A percentile compares a stretch with the other conserved stretches of the same genome.
These are phyloP conservation scores for Tricholoma furcatifolium DNA, from an alignment of 768 basidiomycete genomes.

Conservation along the genomic window DNA sequence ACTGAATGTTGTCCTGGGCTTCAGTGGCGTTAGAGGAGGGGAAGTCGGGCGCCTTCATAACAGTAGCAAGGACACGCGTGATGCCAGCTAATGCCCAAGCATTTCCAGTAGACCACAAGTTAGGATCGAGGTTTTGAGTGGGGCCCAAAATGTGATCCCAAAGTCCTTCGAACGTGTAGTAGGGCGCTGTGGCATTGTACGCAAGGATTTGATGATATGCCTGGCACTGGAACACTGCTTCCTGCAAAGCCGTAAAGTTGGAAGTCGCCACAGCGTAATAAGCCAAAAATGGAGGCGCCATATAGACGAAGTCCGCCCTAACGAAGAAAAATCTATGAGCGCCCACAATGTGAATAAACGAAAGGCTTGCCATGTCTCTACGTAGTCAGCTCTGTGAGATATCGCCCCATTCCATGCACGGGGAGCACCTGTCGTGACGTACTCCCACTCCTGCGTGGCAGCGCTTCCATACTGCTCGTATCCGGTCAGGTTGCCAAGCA, in stretches of 20 bases:
- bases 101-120: conserved; percentile 55
- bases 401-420: conserved; percentile 46
- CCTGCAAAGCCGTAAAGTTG: conserved; percentile 34
- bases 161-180: conserved; percentile 19
- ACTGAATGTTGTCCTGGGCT: background rate
- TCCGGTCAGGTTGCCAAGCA: conserved; percentile 33
- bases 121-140: conserved; percentile 29
- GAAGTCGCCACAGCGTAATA: conserved; percentile 41
- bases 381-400: conserved; percentile 47
- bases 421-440: conserved; percentile 41
- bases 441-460: conserved; percentile 39
- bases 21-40: background rate
- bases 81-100: conserved; percentile 74
- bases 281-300: conserved; percentile 51
- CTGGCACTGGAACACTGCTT: conserved; percentile 36
- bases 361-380: conserved; percentile 47
- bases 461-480: conserved; percentile 32
- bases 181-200: conserved; percentile 24
- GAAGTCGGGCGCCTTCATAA: conserved; percentile 35
- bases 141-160: conserved; percentile 48
- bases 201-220: conserved; percentile 36
- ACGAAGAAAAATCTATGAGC: background rate
- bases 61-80: conserved; percentile 53
- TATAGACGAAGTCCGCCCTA: conserved; percentile 52
- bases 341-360: background rate